These are phyloP conservation scores for Smallanthus sonchifolius DNA, from an alignment of 129 eudicot species.

Conservation along the genomic window DNA sequence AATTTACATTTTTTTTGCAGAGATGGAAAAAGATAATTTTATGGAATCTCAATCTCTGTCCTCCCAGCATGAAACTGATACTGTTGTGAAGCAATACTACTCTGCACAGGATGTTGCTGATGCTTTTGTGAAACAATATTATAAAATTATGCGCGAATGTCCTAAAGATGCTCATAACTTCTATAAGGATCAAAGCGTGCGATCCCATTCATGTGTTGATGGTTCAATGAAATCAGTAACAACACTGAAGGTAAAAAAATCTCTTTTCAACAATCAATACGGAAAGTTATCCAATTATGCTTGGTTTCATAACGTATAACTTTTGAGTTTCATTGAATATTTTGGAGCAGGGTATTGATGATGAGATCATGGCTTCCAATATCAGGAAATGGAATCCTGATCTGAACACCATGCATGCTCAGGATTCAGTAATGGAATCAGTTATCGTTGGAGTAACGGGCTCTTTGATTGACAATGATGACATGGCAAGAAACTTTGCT, in stretches of 20 bases:
- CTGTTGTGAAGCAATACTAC: conserved; percentile 17
- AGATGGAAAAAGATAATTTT: conserved; percentile 19
- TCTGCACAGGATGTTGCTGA: conserved; percentile 34
- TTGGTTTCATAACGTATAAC: background rate
- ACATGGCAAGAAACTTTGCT: conserved; percentile 25
- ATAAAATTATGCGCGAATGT: conserved; percentile 7
- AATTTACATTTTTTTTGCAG: conserved; percentile 7
- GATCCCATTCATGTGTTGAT: conserved; percentile 26
- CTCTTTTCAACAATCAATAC: background rate
- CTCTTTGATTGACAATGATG: conserved; percentile 20
- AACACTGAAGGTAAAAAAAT: conserved; percentile 23
- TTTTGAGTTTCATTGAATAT: background rate
- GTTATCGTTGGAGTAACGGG: conserved; percentile 36
- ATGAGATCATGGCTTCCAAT: conserved; percentile 21
- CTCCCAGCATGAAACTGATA: conserved; percentile 3
- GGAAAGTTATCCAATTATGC: background rate
- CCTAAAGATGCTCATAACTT: conserved; percentile 33
- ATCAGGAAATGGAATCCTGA: conserved; percentile 30
- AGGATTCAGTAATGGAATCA: conserved; percentile 27
- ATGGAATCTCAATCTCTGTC: conserved; percentile 22
- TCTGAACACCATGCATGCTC: conserved; percentile 30
- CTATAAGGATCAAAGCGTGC: conserved; percentile 28
- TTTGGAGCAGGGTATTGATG: conserved; percentile 34
- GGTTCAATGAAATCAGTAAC: conserved; percentile 32
- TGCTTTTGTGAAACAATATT: conserved; percentile 34